Conservation (phyloP, 1,139 yeast species). For the Lodderomyces margitis region DNA sequence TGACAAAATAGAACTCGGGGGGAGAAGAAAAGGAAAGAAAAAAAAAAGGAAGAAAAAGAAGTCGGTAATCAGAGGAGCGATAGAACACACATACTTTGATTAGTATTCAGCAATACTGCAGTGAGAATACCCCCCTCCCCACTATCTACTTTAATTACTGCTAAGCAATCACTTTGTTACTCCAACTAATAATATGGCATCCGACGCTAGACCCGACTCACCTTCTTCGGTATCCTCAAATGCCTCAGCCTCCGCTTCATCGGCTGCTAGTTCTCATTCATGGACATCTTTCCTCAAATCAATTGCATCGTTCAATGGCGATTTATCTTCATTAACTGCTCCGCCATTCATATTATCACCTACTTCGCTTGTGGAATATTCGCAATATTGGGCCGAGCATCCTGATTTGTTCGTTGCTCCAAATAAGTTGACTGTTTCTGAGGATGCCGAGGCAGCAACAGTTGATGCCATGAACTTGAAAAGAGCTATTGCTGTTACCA, state of each 20-base stretch:
- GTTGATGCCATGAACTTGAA: slow-evolving; percentile 50
- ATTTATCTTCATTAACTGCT: slow-evolving; percentile 88
- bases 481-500: slow-evolving; percentile 78
- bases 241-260: slow-evolving; percentile 4
- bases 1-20: too few species aligned
- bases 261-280: slow-evolving; percentile 39
- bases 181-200: slow-evolving; percentile 3
- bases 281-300: slow-evolving; percentile 92
- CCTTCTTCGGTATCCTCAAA: slow-evolving; percentile 4
- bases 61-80: not conserved
- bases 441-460: slow-evolving; percentile 36
- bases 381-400: slow-evolving; percentile 92
- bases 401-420: slow-evolving; percentile 81
- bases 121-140: too few species aligned
- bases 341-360: slow-evolving; percentile 98
- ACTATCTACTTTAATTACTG: too few species aligned
- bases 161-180: too few species aligned
- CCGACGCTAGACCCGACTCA: slow-evolving; percentile 1
- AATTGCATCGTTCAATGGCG: slow-evolving; percentile 92
- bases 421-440: slow-evolving; percentile 37
- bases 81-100: not conserved
- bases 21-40: not conserved
- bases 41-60: not conserved
- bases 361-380: slow-evolving; percentile 83
- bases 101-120: too few species aligned